phyloP scores from a whole-genome alignment of 2,329 filamentous ascomycete genomes.

The Fusarium devonianum region DNA sequence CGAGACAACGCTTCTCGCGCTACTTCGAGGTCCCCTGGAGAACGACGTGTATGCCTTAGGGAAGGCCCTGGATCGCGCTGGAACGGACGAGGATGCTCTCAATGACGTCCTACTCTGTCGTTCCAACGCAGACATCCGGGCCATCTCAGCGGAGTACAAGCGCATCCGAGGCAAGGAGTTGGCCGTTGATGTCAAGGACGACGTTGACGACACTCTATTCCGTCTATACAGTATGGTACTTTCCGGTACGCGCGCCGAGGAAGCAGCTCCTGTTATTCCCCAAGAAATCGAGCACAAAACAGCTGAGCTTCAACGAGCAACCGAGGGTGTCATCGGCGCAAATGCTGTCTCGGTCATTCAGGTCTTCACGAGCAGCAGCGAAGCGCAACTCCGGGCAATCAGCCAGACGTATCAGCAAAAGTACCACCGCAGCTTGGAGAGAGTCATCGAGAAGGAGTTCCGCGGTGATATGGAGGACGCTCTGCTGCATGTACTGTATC shows the following conservation, averaged over 20 bases:
- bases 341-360: slow-evolving; percentile 44
- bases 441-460: slow-evolving; percentile 48
- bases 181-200: slow-evolving; percentile 42
- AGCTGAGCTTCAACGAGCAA: slow-evolving; percentile 44
- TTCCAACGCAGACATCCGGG: slow-evolving; percentile 47
- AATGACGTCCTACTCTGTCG: slow-evolving; percentile 47
- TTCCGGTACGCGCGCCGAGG: slow-evolving; percentile 40
- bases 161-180: slow-evolving; percentile 42
- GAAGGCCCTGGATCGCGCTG: slow-evolving; percentile 43
- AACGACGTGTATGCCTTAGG: slow-evolving; percentile 44
- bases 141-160: slow-evolving; percentile 44
- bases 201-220: slow-evolving; percentile 44
- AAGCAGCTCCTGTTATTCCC: slow-evolving; percentile 35
- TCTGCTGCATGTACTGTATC: slow-evolving; percentile 42
- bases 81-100: slow-evolving; percentile 46
- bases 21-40: slow-evolving; percentile 44
- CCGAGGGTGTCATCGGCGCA: slow-evolving; percentile 43
- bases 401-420: slow-evolving; percentile 43
- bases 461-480: slow-evolving; percentile 47
- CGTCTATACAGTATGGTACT: slow-evolving; percentile 48
- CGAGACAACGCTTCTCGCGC: slow-evolving; percentile 42
- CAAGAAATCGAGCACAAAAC: slow-evolving; percentile 46
- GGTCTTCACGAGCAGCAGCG: slow-evolving; percentile 45
- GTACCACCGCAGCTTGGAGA: slow-evolving; percentile 45
- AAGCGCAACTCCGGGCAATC: slow-evolving; percentile 43